Evolutionary conservation across 371 early-diverging fungal genomes (phyloP).

Genomic region (Rhizopus stolonifer): DNA sequence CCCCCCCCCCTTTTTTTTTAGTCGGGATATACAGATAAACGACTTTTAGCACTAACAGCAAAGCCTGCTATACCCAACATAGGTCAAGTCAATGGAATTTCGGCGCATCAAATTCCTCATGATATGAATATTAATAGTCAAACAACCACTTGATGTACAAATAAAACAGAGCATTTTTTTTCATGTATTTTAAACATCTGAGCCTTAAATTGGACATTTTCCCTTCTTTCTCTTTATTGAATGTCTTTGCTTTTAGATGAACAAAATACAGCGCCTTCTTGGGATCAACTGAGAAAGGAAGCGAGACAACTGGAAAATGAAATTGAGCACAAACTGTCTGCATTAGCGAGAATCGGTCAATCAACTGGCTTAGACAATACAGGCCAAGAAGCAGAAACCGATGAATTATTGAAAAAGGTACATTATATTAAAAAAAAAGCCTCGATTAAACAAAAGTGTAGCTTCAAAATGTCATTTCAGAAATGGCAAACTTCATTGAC

Average conservation of each 20-base stretch:
- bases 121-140: not conserved
- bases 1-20: constrained; percentile 37
- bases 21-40: constrained; percentile 51
- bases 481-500: constrained; percentile 55
- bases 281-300: constrained; percentile 69
- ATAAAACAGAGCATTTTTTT: not conserved
- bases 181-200: not conserved
- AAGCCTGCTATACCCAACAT: constrained; percentile 9
- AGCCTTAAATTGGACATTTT: not conserved
- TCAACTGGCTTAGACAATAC: constrained; percentile 28
- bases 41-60: constrained; percentile 34
- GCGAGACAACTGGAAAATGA: constrained; percentile 71
- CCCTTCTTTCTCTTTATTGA: not conserved
- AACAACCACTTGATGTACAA: not conserved
- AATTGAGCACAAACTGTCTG: constrained; percentile 57
- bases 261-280: constrained; percentile 21
- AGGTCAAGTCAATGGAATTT: not conserved
- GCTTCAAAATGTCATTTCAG: constrained; percentile 58
- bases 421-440: not conserved
- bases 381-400: constrained; percentile 57
- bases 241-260: not conserved
- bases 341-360: constrained; percentile 44
- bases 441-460: no score
- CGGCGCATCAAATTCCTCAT: not conserved
- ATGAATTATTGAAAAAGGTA: constrained; percentile 62